A percentile compares a stretch with the other conserved stretches of the same genome.
Conservation (phyloP, 495 filamentous ascomycete genomes). For the Immersiella caudata region DNA sequence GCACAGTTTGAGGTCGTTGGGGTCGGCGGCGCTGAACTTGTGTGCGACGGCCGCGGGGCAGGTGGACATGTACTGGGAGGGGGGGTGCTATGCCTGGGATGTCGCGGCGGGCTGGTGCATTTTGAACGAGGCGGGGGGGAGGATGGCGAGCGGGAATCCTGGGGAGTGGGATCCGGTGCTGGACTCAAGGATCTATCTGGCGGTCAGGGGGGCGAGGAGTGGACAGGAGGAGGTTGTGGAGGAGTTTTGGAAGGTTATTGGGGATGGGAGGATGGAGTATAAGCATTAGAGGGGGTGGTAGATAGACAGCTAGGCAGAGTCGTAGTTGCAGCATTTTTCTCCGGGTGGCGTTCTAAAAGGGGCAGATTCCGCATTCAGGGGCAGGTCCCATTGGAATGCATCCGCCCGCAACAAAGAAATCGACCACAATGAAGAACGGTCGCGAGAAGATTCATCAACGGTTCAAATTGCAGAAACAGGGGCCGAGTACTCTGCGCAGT, state of each 20-base stretch:
- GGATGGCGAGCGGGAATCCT: conserved; percentile 76
- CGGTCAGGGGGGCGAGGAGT: conserved; percentile 64
- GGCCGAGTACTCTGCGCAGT: background rate
- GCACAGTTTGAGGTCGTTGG: conserved; percentile 72
- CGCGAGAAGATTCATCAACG: background rate
- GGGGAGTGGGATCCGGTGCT: conserved; percentile 73
- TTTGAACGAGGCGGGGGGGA: conserved; percentile 79
- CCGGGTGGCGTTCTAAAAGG: background rate
- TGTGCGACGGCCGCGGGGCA: conserved; percentile 79
- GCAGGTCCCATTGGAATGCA: background rate
- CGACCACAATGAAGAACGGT: background rate
- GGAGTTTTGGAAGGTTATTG: conserved; percentile 72
- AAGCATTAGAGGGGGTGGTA: conserved; percentile 29
- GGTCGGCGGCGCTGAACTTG: conserved; percentile 81
- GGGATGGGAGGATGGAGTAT: conserved; percentile 52
- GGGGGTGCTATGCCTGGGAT: conserved; percentile 94
- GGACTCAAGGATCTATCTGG: conserved; percentile 80
- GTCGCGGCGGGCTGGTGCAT: conserved; percentile 92
- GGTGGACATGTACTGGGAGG: conserved; percentile 89
- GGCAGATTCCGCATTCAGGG: conserved; percentile 3
- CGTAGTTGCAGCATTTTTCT: background rate
- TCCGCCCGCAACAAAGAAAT: background rate
- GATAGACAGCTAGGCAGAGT: background rate
- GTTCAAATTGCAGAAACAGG: too few species aligned
- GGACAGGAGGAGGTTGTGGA: conserved; percentile 77